These are phyloP conservation scores for Vanrija pseudolonga DNA, from an alignment of 1,284 basidiomycete genomes.

Conservation along the genomic window DNA sequence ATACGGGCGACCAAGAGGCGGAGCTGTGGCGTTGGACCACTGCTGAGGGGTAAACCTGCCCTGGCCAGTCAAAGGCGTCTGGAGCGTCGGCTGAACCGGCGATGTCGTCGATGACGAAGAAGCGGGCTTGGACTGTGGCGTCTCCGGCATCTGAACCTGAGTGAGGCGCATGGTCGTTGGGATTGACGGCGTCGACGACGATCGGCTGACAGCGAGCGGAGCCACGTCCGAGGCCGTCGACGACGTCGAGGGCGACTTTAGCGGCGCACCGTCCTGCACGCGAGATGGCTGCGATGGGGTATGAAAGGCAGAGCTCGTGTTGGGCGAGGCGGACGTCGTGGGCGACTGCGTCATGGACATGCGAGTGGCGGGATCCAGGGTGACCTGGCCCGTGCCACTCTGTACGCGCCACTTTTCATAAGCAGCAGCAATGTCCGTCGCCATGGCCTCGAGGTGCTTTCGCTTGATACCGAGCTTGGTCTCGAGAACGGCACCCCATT, in stretches of 20 bases:
- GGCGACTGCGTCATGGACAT: background rate
- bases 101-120: conserved; percentile 6
- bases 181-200: background rate
- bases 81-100: conserved; percentile 12
- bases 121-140: background rate
- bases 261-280: background rate
- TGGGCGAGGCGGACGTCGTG: background rate
- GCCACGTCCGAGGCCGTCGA: background rate
- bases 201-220: background rate
- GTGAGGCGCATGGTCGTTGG: background rate
- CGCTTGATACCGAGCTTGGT: conserved; percentile 24
- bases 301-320: no score
- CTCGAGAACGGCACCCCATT: conserved; percentile 15
- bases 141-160: background rate
- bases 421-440: conserved; percentile 21
- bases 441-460: conserved; percentile 32
- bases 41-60: conserved; percentile 7
- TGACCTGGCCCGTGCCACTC: conserved; percentile 21
- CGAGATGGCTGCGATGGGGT: background rate
- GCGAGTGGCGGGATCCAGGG: conserved; percentile 12
- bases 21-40: conserved; percentile 4
- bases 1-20: conserved; percentile 6
- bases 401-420: conserved; percentile 34
- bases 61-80: conserved; percentile 12
- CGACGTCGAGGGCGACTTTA: background rate